These are phyloP conservation scores for Sedum album DNA, from an alignment of 164 flowering plant genomes.

Conservation along the genomic window DNA sequence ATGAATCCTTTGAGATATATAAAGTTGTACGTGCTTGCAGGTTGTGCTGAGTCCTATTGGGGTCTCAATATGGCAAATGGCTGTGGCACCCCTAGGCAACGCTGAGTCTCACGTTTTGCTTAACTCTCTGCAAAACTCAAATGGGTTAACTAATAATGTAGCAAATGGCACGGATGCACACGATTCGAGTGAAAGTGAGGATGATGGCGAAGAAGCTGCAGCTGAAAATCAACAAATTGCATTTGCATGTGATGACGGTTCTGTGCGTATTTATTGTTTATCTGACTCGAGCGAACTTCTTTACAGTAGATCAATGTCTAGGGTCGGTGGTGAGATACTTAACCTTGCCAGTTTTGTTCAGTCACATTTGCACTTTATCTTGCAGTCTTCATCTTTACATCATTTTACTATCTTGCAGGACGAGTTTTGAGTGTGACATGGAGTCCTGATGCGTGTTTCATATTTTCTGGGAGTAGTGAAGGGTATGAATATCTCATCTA, in stretches of 20 bases:
- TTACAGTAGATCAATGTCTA: conserved; percentile 58
- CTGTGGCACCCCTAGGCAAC: conserved; percentile 40
- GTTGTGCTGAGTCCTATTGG: conserved; percentile 63
- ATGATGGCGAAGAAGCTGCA: no score
- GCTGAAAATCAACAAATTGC: conserved; percentile 38
- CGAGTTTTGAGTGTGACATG: conserved; percentile 78
- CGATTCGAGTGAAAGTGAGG: no score
- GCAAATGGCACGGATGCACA: conserved; percentile 9
- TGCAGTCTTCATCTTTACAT: not conserved
- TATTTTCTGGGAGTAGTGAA: conserved; percentile 88
- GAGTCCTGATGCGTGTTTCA: conserved; percentile 58
- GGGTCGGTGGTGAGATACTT: conserved; percentile 85
- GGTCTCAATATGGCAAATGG: conserved; percentile 92
- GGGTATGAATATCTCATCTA: conserved; percentile 55
- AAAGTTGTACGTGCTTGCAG: conserved; percentile 21
- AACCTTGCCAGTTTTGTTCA: conserved; percentile 8
- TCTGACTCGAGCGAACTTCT: conserved; percentile 43
- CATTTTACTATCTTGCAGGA: conserved; percentile 35
- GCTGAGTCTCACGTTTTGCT: not conserved
- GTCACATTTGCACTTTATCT: not conserved
- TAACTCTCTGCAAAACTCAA: conserved; percentile 14
- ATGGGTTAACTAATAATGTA: conserved; percentile 36
- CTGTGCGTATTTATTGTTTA: conserved; percentile 54
- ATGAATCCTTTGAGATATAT: not conserved
- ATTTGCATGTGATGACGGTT: conserved; percentile 89